These are phyloP conservation scores for Yamadazyma siamensis DNA, from an alignment of 1,139 yeast genomes.

Conservation along the genomic window DNA sequence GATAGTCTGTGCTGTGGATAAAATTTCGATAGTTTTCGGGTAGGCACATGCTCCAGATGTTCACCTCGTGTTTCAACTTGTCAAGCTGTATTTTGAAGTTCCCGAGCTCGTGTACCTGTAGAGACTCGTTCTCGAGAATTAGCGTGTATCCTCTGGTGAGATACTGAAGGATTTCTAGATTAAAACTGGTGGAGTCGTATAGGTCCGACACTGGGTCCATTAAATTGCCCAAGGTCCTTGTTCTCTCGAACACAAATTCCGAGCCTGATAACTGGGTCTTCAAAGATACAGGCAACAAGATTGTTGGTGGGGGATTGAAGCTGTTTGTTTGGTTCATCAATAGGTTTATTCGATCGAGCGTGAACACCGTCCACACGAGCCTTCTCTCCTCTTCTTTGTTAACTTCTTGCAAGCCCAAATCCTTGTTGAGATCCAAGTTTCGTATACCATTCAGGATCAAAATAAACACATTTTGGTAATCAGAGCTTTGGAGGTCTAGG, in stretches of 20 bases:
- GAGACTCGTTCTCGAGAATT: neutral
- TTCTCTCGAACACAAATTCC: neutral
- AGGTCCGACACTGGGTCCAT: neutral
- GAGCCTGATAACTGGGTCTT: neutral
- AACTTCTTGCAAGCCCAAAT: neutral
- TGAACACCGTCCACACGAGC: neutral
- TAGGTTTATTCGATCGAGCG: neutral
- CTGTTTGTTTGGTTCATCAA: neutral
- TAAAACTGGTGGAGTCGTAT: conserved; percentile 5
- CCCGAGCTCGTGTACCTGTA: neutral
- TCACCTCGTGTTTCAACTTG: conserved; percentile 1
- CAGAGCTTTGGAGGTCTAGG: neutral
- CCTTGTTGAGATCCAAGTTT: neutral
- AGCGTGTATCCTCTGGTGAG: conserved; percentile 2
- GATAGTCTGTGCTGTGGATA: conserved; percentile 2
- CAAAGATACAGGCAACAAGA: neutral
- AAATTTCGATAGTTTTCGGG: conserved; percentile 3
- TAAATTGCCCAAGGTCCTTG: neutral
- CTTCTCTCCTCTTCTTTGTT: neutral
- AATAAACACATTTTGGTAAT: neutral
- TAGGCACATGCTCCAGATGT: conserved; percentile 3
- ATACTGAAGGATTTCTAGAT: conserved; percentile 3
- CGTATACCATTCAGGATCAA: neutral
- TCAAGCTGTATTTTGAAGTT: conserved; percentile 1
- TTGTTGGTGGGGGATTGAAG: neutral